phyloP scores from a whole-genome alignment of 1,139 yeast genomes.

The Geotrichum klebahnii region DNA sequence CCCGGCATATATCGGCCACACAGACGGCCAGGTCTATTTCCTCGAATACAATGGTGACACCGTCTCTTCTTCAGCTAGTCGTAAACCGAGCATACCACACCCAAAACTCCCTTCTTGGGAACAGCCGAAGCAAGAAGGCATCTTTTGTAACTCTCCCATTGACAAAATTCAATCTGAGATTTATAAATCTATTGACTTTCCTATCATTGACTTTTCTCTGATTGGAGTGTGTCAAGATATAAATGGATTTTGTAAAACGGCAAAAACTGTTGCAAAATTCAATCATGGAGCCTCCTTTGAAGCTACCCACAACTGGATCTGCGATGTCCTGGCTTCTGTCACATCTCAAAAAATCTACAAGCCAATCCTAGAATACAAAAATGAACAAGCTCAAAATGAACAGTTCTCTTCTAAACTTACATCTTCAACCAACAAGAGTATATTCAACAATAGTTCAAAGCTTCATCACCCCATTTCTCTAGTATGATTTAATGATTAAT shows the following conservation, averaged over 20 bases:
- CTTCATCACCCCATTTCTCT: neutral
- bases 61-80: neutral
- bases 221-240: constrained; percentile 9
- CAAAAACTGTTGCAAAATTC: constrained; percentile 3
- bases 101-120: constrained; percentile 11
- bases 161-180: neutral
- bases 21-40: neutral
- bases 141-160: neutral
- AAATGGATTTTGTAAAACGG: constrained; percentile 2
- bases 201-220: neutral
- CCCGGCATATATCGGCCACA: neutral
- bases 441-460: neutral
- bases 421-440: neutral
- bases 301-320: constrained; percentile 7
- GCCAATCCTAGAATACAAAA: neutral
- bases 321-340: constrained; percentile 11
- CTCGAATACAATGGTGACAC: constrained; percentile 2
- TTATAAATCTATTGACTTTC: constrained; percentile 3
- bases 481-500: neutral
- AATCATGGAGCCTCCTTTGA: neutral
- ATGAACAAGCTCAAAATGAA: neutral
- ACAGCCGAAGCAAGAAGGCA: neutral
- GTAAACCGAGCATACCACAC: neutral
- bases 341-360: neutral
- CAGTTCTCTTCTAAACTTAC: constrained; percentile 1